Evolutionary conservation across 2,329 filamentous ascomycete species (phyloP).

Genomic region (Aspergillus neoniger): DNA sequence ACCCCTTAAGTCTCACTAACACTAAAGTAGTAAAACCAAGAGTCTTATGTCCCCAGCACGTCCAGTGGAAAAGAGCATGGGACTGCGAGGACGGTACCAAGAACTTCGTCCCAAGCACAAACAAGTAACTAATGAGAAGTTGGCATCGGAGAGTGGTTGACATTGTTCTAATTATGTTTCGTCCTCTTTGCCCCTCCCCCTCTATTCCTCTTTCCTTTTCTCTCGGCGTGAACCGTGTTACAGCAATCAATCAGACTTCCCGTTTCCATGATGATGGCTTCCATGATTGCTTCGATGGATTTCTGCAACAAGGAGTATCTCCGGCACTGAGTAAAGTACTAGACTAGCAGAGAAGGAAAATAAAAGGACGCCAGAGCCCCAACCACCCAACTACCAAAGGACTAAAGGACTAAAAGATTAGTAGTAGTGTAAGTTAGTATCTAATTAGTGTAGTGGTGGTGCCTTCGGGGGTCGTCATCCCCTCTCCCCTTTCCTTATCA

Average conservation of each 20-base stretch:
- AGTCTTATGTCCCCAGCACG: not conserved
- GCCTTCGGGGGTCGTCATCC: not conserved
- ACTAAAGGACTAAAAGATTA: not conserved
- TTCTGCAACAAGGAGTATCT: not conserved
- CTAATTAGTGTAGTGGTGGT: not conserved
- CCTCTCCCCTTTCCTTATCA: constrained; percentile 1
- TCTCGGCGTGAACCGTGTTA: not conserved
- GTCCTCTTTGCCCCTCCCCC: not conserved
- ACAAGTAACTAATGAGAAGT: not conserved
- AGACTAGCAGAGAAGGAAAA: not conserved
- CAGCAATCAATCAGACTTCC: not conserved
- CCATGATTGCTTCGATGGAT: not conserved
- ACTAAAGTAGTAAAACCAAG: not conserved
- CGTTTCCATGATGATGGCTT: not conserved
- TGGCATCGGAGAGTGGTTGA: not conserved
- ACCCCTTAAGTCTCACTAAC: constrained; percentile 2
- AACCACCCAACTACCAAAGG: not conserved
- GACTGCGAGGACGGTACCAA: too few relatives aligned
- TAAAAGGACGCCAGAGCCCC: not conserved
- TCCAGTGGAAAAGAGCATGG: not conserved
- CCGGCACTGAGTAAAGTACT: not conserved
- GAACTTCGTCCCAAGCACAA: not conserved
- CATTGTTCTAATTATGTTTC: not conserved
- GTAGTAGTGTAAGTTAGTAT: not conserved
- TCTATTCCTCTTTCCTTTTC: not conserved